Evolutionary conservation across 1,284 basidiomycete genomes (phyloP), one percentile per base, ranked within the genome.

Genomic region (Naganishia albida): DNA sequence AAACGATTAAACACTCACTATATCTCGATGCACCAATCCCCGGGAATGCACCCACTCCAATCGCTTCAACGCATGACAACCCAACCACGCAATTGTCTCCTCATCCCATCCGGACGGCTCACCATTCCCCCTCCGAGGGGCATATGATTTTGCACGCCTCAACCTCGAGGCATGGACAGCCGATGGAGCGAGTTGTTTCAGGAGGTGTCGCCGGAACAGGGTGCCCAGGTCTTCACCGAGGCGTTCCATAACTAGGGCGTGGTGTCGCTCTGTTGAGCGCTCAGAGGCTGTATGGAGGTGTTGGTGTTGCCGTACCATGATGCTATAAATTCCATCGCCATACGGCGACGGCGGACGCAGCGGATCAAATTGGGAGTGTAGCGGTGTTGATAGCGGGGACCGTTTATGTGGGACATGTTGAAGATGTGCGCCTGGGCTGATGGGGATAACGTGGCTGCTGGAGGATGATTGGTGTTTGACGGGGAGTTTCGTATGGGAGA

Each of bases 191-290:
- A 64, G 34, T 20, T 50, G 23, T 40, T 49, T 60, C 7, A 50
- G n/a, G 18, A 60, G n/a, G 34, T 60, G 57, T 10, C 46, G 43
- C 2, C 57, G 57, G 42, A 67, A 67, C 13, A 65, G 20, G 1
- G 50, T 59, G 13, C 63, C 67, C 6, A 67, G 40, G 30, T 67
- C 57, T 6, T 56, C 50, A 0, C 67, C 67, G 8, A 67, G 40
- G 2, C 67, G 63, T 40, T 65, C 62, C 63, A 67, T 67, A 2
- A 67, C 67, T n/a, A 67, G 40, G 12, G 67, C 67, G 40, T 63
- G 39, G 26, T 67, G 64, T 34, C 34, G 53, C 28, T 63, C 60
- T 25, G 10, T 3, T 15, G 1, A 18, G 13, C 25, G 10, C 13
- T 20, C 18, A 20, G 16, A 30, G 10, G 26, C 26, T 46, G n/a